Conservation (phyloP, 768 basidiomycete genomes). For the Auriscalpium microsporum region DNA sequence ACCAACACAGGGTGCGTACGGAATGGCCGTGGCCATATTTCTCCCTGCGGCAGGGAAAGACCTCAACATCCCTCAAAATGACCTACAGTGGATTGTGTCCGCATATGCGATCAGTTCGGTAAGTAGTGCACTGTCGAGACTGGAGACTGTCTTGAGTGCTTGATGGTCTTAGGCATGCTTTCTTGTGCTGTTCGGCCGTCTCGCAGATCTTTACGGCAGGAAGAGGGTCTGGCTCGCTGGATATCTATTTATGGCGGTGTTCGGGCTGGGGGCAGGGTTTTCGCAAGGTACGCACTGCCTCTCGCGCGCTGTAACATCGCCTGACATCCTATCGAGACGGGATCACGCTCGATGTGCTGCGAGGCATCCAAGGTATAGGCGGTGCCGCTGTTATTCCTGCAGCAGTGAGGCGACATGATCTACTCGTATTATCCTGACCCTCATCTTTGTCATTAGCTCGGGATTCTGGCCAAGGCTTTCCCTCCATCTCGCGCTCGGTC, state of each 20-base stretch:
- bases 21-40: constrained; percentile 19
- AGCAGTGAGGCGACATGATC: constrained; percentile 36
- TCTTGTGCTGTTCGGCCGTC: constrained; percentile 65
- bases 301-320: neutral
- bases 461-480: constrained; percentile 77
- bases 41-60: constrained; percentile 26
- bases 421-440: neutral
- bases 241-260: constrained; percentile 40
- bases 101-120: constrained; percentile 65
- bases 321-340: constrained; percentile 30
- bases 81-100: constrained; percentile 60
- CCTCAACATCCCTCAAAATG: constrained; percentile 38
- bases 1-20: constrained; percentile 15
- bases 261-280: constrained; percentile 61
- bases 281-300: constrained; percentile 32
- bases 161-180: constrained; percentile 53
- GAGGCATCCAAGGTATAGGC: constrained; percentile 78
- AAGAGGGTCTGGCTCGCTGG: constrained; percentile 62
- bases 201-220: constrained; percentile 75
- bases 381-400: constrained; percentile 70
- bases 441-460: constrained; percentile 36
- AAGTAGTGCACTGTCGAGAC: constrained; percentile 10
- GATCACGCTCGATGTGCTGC: constrained; percentile 55
- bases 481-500: constrained; percentile 59
- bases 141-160: neutral